phyloP scores from a whole-genome alignment of 257 asterid genomes.

The Catharanthus roseus region DNA sequence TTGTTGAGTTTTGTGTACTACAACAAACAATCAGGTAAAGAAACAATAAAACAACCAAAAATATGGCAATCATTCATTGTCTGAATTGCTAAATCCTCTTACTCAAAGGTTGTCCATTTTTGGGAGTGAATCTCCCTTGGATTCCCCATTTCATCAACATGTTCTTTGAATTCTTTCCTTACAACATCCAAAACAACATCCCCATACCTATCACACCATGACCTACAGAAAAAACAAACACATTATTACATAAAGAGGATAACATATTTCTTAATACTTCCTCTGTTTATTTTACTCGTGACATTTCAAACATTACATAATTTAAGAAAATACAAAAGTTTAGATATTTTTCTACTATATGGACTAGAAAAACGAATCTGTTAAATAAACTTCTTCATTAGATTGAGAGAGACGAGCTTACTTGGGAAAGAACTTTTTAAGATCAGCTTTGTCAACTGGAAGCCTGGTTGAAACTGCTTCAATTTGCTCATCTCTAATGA shows the following conservation, averaged over 20 bases:
- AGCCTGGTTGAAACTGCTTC: constrained; percentile 78
- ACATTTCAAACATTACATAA: too few species aligned
- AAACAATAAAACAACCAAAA: background rate
- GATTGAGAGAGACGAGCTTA: constrained; percentile 25
- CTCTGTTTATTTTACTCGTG: too few species aligned
- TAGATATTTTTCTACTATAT: too few species aligned
- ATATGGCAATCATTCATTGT: background rate
- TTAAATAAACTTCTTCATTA: background rate
- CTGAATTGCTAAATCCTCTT: background rate
- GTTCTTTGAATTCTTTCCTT: constrained; percentile 69
- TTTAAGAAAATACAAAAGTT: too few species aligned
- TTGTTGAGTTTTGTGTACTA: background rate
- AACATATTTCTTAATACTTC: too few species aligned
- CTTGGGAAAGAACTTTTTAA: constrained; percentile 52
- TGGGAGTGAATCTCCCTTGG: constrained; percentile 31
- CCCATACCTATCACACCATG: constrained; percentile 63
- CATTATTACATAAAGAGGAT: constrained; percentile 5
- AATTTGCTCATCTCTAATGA: constrained; percentile 56
- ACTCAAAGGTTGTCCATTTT: constrained; percentile 53
- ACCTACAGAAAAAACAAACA: constrained; percentile 24
- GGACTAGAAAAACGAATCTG: too few species aligned
- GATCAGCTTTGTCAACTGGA: constrained; percentile 68
- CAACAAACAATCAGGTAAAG: background rate
- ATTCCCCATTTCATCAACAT: constrained; percentile 44
- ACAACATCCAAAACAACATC: constrained; percentile 64